Conservation (phyloP, 2,329 filamentous ascomycete species). For the Alternaria sp. region DNA sequence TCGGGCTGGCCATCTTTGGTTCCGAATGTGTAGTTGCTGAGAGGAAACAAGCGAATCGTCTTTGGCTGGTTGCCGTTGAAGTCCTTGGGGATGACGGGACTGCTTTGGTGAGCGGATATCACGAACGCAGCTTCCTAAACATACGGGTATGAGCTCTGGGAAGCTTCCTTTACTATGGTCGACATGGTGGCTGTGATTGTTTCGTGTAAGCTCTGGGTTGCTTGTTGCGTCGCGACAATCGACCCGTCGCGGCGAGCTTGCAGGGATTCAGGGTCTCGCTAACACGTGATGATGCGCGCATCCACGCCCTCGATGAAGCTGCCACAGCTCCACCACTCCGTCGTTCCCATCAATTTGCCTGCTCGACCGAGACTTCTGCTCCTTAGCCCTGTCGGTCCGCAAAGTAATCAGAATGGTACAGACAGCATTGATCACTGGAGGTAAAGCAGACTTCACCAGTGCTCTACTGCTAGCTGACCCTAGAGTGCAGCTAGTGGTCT, state of each 20-base stretch:
- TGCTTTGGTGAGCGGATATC: constrained; percentile 36
- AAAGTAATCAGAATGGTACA: constrained; percentile 45
- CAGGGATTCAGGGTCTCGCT: constrained; percentile 17
- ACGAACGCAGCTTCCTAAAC: constrained; percentile 24
- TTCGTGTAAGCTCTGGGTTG: constrained; percentile 14
- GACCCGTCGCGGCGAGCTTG: constrained; percentile 17
- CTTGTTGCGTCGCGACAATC: constrained; percentile 25
- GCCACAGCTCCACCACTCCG: neutral
- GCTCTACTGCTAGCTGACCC: constrained; percentile 23
- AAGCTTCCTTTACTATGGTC: constrained; percentile 77
- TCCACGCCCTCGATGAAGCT: neutral
- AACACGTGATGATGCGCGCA: constrained; percentile 15
- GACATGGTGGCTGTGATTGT: constrained; percentile 68
- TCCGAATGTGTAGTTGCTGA: constrained; percentile 98
- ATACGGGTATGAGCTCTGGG: constrained; percentile 78
- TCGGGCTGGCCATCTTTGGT: constrained; percentile 98
- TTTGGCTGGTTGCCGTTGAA: constrained; percentile 91
- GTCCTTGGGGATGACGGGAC: constrained; percentile 78
- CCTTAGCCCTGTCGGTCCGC: too few relatives aligned
- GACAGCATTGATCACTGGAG: constrained; percentile 80
- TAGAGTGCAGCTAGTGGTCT: constrained; percentile 70
- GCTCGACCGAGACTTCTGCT: neutral
- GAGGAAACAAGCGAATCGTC: constrained; percentile 89
- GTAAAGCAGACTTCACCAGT: constrained; percentile 31
- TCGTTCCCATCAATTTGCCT: neutral